Evolutionary conservation across 2,329 filamentous ascomycete species (phyloP).

Genomic region (Kalmusia sp.): DNA sequence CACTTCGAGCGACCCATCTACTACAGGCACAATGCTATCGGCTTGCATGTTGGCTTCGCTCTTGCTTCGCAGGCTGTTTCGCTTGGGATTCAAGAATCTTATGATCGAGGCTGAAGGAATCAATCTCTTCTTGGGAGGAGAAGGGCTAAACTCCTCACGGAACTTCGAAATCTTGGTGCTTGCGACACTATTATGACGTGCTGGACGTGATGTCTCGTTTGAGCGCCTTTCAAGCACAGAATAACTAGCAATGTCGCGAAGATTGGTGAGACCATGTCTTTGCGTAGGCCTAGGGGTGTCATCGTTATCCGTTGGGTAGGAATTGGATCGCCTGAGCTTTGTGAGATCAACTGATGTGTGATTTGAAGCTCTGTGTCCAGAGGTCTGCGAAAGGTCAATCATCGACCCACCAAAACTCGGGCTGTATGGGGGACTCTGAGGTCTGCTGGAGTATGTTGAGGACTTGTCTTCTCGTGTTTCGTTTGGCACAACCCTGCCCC

Average conservation of each 20-base stretch:
- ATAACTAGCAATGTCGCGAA: constrained; percentile 6
- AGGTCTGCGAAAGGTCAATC: constrained; percentile 22
- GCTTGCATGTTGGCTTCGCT: constrained; percentile 37
- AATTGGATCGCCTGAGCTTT: constrained; percentile 27
- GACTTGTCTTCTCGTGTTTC: constrained; percentile 30
- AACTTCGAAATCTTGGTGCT: constrained; percentile 44
- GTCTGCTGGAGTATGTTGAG: constrained; percentile 50
- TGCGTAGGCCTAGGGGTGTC: constrained; percentile 28
- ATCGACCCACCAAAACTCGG: constrained; percentile 33
- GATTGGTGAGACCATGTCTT: constrained; percentile 17
- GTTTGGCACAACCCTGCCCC: constrained; percentile 42
- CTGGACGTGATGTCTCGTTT: constrained; percentile 1
- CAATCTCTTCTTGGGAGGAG: constrained; percentile 35
- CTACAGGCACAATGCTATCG: constrained; percentile 1
- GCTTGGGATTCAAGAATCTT: constrained; percentile 39
- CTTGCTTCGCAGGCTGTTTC: constrained; percentile 36
- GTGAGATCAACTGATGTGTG: constrained; percentile 15
- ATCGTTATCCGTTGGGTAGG: constrained; percentile 31
- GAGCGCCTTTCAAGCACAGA: background rate
- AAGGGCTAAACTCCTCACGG: constrained; percentile 44
- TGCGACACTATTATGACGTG: constrained; percentile 37
- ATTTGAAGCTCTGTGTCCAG: constrained; percentile 14
- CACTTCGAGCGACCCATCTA: constrained; percentile 31
- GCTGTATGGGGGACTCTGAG: constrained; percentile 42
- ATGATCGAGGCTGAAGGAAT: constrained; percentile 35